These are phyloP conservation scores for Aspergillus hortae DNA, from an alignment of 2,329 filamentous ascomycete species.

Conservation along the genomic window DNA sequence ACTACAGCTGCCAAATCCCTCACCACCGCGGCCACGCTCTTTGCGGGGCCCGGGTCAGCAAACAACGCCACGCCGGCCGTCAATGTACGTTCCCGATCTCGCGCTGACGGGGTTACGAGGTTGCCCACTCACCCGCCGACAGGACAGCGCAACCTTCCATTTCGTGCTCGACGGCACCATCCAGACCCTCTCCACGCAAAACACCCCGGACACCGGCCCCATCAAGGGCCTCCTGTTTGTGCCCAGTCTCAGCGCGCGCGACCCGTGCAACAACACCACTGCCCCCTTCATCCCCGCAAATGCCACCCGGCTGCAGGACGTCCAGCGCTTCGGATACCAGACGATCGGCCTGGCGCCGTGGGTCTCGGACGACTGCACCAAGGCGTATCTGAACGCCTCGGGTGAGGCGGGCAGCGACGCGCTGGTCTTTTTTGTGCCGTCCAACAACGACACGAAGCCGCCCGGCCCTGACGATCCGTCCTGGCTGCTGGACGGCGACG, in stretches of 20 bases:
- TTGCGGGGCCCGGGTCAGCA: slow-evolving; percentile 30
- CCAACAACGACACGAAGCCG: slow-evolving; percentile 52
- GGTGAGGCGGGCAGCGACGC: slow-evolving; percentile 60
- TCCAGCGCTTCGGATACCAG: slow-evolving; percentile 64
- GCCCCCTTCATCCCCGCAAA: slow-evolving; percentile 68
- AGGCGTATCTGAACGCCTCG: slow-evolving; percentile 63
- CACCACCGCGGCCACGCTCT: slow-evolving; percentile 33
- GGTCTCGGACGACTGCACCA: slow-evolving; percentile 70
- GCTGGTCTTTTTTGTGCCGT: slow-evolving; percentile 55
- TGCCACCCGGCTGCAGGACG: slow-evolving; percentile 67
- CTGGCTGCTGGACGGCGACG: slow-evolving; percentile 70
- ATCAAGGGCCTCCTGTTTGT: slow-evolving; percentile 83
- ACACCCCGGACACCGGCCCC: slow-evolving; percentile 57
- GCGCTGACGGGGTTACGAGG: background rate
- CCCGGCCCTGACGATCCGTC: slow-evolving; percentile 60
- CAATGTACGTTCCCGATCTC: slow-evolving; percentile 29
- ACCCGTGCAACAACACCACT: slow-evolving; percentile 62
- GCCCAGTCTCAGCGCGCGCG: slow-evolving; percentile 59
- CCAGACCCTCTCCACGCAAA: slow-evolving; percentile 70
- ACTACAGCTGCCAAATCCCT: slow-evolving; percentile 22
- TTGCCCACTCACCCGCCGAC: background rate
- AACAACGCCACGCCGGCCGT: slow-evolving; percentile 30
- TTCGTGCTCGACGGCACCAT: slow-evolving; percentile 54
- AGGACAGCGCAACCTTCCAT: slow-evolving; percentile 32
- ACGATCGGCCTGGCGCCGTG: slow-evolving; percentile 83